Conservation (phyloP, 2,329 filamentous ascomycete genomes). For the Davidsoniella virescens region DNA sequence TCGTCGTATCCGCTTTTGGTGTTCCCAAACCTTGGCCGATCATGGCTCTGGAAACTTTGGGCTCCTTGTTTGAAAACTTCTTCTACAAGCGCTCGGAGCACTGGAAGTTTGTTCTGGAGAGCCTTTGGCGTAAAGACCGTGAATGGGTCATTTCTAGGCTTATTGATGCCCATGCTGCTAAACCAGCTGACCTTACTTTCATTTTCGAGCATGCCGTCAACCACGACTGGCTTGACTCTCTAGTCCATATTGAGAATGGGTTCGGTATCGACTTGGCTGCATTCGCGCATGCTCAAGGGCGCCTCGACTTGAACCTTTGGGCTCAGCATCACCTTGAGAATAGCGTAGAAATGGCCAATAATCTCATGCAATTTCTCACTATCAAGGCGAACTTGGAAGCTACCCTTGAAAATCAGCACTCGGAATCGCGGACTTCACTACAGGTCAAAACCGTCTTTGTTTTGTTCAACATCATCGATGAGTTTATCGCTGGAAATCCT, state of each 20-base stretch:
- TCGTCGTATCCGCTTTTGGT: slow-evolving; percentile 61
- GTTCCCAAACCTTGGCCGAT: slow-evolving; percentile 62
- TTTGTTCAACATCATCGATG: slow-evolving; percentile 63
- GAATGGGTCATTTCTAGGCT: slow-evolving; percentile 72
- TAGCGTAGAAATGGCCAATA: slow-evolving; percentile 49
- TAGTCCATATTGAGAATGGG: slow-evolving; percentile 63
- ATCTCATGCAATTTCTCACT: slow-evolving; percentile 63
- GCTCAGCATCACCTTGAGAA: slow-evolving; percentile 53
- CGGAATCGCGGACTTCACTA: slow-evolving; percentile 46
- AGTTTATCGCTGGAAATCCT: slow-evolving; percentile 43
- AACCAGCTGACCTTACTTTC: slow-evolving; percentile 34
- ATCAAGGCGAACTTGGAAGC: slow-evolving; percentile 70
- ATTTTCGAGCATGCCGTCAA: slow-evolving; percentile 51
- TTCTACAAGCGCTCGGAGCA: slow-evolving; percentile 61
- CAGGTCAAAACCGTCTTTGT: slow-evolving; percentile 73
- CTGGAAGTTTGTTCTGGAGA: slow-evolving; percentile 78
- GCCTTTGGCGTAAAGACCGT: slow-evolving; percentile 79
- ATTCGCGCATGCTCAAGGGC: slow-evolving; percentile 62
- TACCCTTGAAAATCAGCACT: neutral
- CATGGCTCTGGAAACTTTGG: slow-evolving; percentile 59
- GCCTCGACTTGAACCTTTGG: slow-evolving; percentile 72
- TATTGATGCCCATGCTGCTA: slow-evolving; percentile 64
- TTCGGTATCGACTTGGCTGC: slow-evolving; percentile 80
- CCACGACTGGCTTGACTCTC: slow-evolving; percentile 68
- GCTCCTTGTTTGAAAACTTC: slow-evolving; percentile 68